Conservation (phyloP, 345 rosid species). For the Rhodomyrtus tomentosa region DNA sequence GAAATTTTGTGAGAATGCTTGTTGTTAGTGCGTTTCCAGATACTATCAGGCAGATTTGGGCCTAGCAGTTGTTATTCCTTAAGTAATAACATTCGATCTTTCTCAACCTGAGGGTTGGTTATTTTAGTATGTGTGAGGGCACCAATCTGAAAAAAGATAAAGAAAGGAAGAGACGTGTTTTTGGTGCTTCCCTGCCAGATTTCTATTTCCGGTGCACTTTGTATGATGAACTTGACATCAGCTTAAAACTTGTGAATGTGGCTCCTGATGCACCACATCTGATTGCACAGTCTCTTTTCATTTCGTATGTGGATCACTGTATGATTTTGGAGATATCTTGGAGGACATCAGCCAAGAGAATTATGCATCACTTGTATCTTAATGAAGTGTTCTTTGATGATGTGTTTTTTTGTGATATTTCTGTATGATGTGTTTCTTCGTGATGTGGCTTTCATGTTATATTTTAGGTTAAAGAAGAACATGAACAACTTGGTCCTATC, state of each 20-base stretch:
- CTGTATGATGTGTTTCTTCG: not conserved
- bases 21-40: not conserved
- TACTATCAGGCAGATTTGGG: not conserved
- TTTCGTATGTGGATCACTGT: not conserved
- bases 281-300: not conserved
- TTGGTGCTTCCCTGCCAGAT: not conserved
- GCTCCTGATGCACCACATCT: not conserved
- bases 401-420: not conserved
- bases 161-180: not conserved
- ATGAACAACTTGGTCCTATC: conserved; percentile 81
- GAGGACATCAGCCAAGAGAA: not conserved
- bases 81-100: not conserved
- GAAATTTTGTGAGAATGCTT: not conserved
- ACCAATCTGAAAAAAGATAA: not conserved
- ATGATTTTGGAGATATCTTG: not conserved
- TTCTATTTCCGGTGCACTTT: not conserved
- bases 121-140: not conserved
- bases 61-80: not conserved
- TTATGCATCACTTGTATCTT: not conserved
- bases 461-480: conserved; percentile 61
- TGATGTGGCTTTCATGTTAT: not conserved
- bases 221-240: not conserved
- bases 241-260: not conserved
- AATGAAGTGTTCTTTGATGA: not conserved
- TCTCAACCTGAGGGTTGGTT: not conserved